A percentile compares a stretch with the other conserved stretches of the same genome.
These are phyloP conservation scores for Ilex asprella DNA, from an alignment of 257 asterid genomes.

Conservation along the genomic window DNA sequence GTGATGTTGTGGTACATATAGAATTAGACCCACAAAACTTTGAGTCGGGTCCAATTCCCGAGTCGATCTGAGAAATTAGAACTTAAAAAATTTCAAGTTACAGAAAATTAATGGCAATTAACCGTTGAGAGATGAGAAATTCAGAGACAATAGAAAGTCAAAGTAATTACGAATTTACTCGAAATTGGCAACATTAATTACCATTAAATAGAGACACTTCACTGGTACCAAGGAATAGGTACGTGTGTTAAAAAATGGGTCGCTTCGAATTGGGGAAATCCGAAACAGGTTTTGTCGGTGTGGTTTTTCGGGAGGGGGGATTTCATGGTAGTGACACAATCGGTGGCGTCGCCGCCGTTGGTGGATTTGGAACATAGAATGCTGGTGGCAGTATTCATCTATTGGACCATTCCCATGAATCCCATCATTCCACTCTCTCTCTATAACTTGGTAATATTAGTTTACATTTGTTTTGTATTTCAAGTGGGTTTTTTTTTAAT, in stretches of 20 bases:
- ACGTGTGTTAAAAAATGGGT: constrained; percentile 10
- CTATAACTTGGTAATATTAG: too few species aligned
- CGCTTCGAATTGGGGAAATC: constrained; percentile 25
- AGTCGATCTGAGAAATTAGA: too few species aligned
- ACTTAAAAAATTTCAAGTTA: too few species aligned
- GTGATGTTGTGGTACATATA: too few species aligned
- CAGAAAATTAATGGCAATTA: too few species aligned
- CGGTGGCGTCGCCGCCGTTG: constrained; percentile 38
- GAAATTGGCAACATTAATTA: constrained; percentile 6
- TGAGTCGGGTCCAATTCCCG: too few species aligned
- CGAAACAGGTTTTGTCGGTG: constrained; percentile 32
- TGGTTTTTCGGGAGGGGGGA: constrained; percentile 1
- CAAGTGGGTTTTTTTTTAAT: too few species aligned
- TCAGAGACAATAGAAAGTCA: constrained; percentile 22
- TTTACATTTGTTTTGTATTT: too few species aligned
- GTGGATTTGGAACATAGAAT: constrained; percentile 15
- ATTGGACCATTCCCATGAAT: too few species aligned
- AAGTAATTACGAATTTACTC: constrained; percentile 9
- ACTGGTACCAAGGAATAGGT: constrained; percentile 9
- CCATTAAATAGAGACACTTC: background rate
- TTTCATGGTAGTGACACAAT: constrained; percentile 17
- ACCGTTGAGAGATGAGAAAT: constrained; percentile 12
- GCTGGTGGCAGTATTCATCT: too few species aligned
- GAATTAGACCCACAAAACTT: too few species aligned
- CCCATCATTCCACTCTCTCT: too few species aligned